These are phyloP conservation scores for Flaveria trinervia DNA, from an alignment of 129 eudicot species.

Conservation along the genomic window DNA sequence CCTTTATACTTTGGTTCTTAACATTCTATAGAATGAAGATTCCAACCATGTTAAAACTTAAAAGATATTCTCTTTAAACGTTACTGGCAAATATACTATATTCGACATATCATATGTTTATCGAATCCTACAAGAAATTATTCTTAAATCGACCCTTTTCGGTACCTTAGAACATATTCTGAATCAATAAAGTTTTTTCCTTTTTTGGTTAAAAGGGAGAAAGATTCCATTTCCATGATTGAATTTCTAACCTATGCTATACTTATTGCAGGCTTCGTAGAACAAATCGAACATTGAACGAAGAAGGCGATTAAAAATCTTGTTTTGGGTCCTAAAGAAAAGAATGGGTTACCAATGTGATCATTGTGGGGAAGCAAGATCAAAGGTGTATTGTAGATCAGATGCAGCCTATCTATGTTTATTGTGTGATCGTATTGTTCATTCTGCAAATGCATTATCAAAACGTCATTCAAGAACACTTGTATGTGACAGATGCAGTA, in stretches of 20 bases:
- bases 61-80: conserved; percentile 13
- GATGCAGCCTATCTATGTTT: conserved; percentile 90
- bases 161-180: conserved; percentile 33
- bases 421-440: conserved; percentile 81
- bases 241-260: not conserved
- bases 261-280: conserved; percentile 23
- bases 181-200: conserved; percentile 29
- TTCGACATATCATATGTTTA: conserved; percentile 18
- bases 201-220: conserved; percentile 19
- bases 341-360: conserved; percentile 68
- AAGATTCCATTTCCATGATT: conserved; percentile 13
- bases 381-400: conserved; percentile 82
- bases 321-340: not conserved
- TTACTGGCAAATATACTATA: not conserved
- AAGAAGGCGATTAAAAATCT: not conserved
- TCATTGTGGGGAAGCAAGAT: conserved; percentile 79
- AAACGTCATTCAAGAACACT: conserved; percentile 87
- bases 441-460: conserved; percentile 88
- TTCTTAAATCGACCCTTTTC: conserved; percentile 28
- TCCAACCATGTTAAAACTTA: conserved; percentile 19
- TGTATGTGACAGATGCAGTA: conserved; percentile 73
- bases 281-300: conserved; percentile 3
- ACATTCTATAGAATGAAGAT: conserved; percentile 28
- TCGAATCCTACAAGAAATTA: conserved; percentile 13
- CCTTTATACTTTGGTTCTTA: not conserved